Base-by-base conservation (phyloP, 2,329 filamentous ascomycete species). In the Remersonia thermophila region DNA sequence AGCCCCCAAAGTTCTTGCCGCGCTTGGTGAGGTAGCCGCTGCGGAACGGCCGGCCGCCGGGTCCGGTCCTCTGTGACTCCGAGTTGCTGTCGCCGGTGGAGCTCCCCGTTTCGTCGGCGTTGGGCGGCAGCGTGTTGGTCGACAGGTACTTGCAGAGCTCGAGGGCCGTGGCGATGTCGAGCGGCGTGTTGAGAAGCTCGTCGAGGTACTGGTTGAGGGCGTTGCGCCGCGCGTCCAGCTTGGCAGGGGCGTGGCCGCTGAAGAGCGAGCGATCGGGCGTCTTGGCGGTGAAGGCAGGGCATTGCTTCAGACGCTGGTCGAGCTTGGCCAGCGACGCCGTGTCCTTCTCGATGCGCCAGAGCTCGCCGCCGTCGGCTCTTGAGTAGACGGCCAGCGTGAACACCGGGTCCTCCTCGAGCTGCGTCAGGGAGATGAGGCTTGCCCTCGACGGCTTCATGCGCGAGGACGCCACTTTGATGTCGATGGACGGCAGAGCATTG, bases 1-100 rank as follows among this genome's bases (percentile, higher is more conserved):
- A 98, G 33, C 91, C 91, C 35, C 91, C 91, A 61, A 98, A 98
- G 52, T 96, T 96, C 67, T 98, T 98, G 33, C 91, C 91, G 48
- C 83, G 76, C 63, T 98, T 98, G 2, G 91, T 96, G 33, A 98
- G 64, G 57, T 96, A 98, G 7, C 91, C 91, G 53, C 79, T 87
- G 52, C 84, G 85, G 40, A 78, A 69, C 7, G 80, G 76, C 33
- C 77, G 74, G 3, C 77, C 75, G 48, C 79, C 74, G 5, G 74
- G 67, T 0, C 76, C 73, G 3, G 64, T 61, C 51, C 57, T 68
- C 36, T 54, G 49, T 7, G 51, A 56, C 26, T 57, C 53, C 27
- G 51, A 54, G n/a, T 48, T 56, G 13, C 55, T 50, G 20, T 66
- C 58, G n/a, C n/a, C n/a, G 1, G 52, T 42, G 28, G 51, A 55